phyloP scores from a whole-genome alignment of 495 filamentous ascomycete species.

The Penicillium turbatum region DNA sequence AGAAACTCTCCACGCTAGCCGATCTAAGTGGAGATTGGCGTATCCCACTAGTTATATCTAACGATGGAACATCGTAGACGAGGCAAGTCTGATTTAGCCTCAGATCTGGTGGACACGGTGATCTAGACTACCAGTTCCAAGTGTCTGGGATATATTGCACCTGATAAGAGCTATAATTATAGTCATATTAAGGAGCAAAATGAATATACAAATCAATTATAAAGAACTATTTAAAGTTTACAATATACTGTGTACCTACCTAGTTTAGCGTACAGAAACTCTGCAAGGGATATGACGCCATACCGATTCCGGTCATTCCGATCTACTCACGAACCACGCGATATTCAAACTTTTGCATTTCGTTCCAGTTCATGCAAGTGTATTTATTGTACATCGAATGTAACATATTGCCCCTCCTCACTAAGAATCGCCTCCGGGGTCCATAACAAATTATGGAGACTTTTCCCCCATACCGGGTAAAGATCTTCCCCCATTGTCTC shows the following conservation, averaged over 20 bases:
- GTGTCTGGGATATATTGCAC: neutral
- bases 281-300: neutral
- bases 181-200: neutral
- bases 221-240: too few relatives aligned
- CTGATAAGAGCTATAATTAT: neutral
- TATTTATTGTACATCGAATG: neutral
- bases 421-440: neutral
- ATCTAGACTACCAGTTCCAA: slow-evolving; percentile 3
- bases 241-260: too few relatives aligned
- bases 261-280: neutral
- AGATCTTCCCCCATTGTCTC: slow-evolving; percentile 12
- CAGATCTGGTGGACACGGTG: slow-evolving; percentile 4
- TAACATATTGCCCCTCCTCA: neutral
- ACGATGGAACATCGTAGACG: neutral
- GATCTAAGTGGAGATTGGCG: too few relatives aligned
- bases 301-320: neutral
- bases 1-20: too few relatives aligned
- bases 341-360: too few relatives aligned
- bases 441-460: neutral
- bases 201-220: neutral
- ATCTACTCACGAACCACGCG: neutral
- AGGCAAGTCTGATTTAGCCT: slow-evolving; percentile 3
- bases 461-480: slow-evolving; percentile 16
- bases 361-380: neutral
- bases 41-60: too few relatives aligned